Base-by-base conservation (phyloP, 140 eudicot genomes). In the Senecio squalidus region DNA sequence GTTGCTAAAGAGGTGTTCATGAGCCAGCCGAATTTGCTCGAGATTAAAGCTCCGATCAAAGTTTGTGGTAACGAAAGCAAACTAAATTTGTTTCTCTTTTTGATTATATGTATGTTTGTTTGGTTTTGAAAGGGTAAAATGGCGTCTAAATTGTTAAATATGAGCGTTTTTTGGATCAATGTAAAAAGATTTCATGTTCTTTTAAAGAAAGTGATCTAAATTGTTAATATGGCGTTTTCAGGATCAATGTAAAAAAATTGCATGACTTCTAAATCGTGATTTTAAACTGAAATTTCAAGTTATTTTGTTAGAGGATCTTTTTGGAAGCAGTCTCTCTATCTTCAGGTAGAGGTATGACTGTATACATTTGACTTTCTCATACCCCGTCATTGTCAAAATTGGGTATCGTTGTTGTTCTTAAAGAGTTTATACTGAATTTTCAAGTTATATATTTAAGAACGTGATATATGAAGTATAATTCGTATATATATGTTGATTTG, bases 11-110 rank as follows among this genome's bases (percentile, higher is more conserved):
- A 78, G 40, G 54, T 82, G 22, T 78, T 78, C 57, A 76, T 78
- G 13, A 63, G 73, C 43, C 81, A 82, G 33, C 89, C 89, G 29
- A 78, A 68, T 54, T 72, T 82, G 60, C 89, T 82, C 3, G 89
- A 82, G 73, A 77, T 82, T 24, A 83, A 82, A 65, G 84, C 89
- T 68, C 89, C 85, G 6, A 82, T 82, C 26, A 82, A 82, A 61
- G 75, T 82, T 28, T 82, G 89, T 22, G 89, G 89, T 82, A 78
- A 60, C 5, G 14, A 13, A 17, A 30, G 58, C 16, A n/a, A 7
- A 43, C 25, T 44, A 20, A 36, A 23, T 3, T 23, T 25, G 9
- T 11, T 20, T 16, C 4, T 13, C 9, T 49, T 22, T 49, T 23
- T 6, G 8, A 7, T 18, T 21, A 20, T 1, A 14, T 11, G 22